Evolutionary conservation across 2,329 filamentous ascomycete species (phyloP), one percentile per base, ranked within the genome.

Genomic region (Colletotrichum viniferum): DNA sequence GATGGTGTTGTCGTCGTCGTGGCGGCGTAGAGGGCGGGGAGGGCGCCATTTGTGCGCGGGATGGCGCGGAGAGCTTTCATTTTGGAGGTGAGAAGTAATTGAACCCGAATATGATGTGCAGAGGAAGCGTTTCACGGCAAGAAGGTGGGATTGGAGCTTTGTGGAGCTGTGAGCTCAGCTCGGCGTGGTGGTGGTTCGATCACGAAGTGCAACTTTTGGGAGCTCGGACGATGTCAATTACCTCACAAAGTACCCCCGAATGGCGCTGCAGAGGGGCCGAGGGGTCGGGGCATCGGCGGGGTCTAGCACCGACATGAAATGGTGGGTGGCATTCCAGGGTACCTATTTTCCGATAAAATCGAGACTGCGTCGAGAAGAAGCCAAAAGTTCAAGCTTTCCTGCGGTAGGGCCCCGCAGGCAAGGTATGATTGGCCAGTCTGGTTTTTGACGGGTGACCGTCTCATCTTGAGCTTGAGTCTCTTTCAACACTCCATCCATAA

Each of bases 1-100:
- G 67, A 34, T 4, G 52, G 21, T 8, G 73, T 10, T 18, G 63
- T 30, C 14, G 78, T 36, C 10, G 78, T 77, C 9, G 77, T 66
- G 71, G 77, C 78, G 24, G 77, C 76, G 63, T 48, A 73, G 38
- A 74, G 52, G 62, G 69, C 73, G 55, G 72, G 72, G 24, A 75
- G 30, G 69, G 58, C 64, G 48, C n/a, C 43, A 9, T 34, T 38
- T 52, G 62, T 13, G 28, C 43, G 8, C 2, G 69, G 63, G 2
- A 77, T 7, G 10, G 67, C 34, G 56, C 74, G 43, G 36, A 77
- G 48, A 21, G 56, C 69, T 58, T 72, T 75, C 74, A 77, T 77
- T 14, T 13, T 67, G 58, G 43, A 0, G 0, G 36, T 13, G 43
- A 3, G 18, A 30, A 1, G 16, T 34, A 3, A 26, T 10, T 7